A percentile compares a stretch with the other conserved stretches of the same genome.
phyloP scores from a whole-genome alignment of 2,329 filamentous ascomycete genomes.

The Allantophomopsis lycopodina region DNA sequence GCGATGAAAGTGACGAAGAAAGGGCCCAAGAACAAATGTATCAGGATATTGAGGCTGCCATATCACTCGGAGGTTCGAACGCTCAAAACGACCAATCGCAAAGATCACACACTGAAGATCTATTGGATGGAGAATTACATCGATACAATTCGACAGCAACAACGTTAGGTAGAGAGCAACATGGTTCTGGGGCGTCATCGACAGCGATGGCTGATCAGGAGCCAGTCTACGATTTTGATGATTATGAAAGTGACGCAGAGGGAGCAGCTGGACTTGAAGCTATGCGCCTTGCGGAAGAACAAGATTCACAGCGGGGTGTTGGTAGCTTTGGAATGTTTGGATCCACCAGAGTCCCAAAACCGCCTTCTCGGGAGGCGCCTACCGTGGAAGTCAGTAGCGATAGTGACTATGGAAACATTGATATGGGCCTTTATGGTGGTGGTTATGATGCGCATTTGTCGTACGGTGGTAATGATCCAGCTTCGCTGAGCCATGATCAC shows the following conservation, averaged over 20 bases:
- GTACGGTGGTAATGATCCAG: constrained; percentile 39
- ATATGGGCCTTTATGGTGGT: constrained; percentile 62
- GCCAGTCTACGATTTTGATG: constrained; percentile 25
- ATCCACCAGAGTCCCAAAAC: constrained; percentile 29
- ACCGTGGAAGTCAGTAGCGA: constrained; percentile 39
- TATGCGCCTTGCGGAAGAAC: constrained; percentile 70
- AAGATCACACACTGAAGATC: constrained; percentile 18
- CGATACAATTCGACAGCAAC: constrained; percentile 36
- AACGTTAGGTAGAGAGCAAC: constrained; percentile 32
- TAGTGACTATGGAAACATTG: constrained; percentile 58
- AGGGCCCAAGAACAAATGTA: constrained; percentile 19
- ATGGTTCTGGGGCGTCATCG: constrained; percentile 35
- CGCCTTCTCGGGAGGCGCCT: constrained; percentile 12
- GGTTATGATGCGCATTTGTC: constrained; percentile 50
- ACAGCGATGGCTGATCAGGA: constrained; percentile 18
- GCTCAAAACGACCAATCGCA: constrained; percentile 18
- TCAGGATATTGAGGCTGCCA: constrained; percentile 20
- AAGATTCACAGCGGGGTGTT: constrained; percentile 53
- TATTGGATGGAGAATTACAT: constrained; percentile 31
- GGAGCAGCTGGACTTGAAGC: constrained; percentile 73
- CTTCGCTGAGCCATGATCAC: constrained; percentile 14
- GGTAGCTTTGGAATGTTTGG: constrained; percentile 35
- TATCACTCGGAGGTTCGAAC: constrained; percentile 10
- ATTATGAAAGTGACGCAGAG: constrained; percentile 78
- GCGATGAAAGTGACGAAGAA: constrained; percentile 11